Evolutionary conservation across 768 basidiomycete genomes (phyloP).

Genomic region (Lactarius tabidus): DNA sequence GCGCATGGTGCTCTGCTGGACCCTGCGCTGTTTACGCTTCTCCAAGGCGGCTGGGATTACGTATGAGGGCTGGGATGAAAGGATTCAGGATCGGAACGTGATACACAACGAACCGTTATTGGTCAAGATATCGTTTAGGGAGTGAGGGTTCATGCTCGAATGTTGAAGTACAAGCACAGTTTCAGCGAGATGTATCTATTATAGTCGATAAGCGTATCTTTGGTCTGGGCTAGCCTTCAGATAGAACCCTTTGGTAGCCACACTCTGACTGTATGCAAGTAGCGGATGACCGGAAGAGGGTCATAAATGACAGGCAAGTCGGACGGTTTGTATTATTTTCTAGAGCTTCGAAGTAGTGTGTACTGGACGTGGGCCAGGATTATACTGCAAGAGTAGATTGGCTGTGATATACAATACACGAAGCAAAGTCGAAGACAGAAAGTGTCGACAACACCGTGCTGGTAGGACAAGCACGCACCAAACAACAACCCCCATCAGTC

Average conservation of each 20-base stretch:
- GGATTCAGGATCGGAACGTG: background rate
- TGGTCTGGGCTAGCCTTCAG: background rate
- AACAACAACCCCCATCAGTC: conserved; percentile 39
- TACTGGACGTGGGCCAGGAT: background rate
- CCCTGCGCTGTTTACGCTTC: background rate
- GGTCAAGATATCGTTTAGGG: background rate
- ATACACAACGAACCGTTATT: background rate
- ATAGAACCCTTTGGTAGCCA: too few relatives aligned
- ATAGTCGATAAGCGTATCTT: background rate
- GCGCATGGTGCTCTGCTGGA: background rate
- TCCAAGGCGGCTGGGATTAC: background rate
- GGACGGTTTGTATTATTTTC: background rate
- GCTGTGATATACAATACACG: background rate
- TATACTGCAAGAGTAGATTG: background rate
- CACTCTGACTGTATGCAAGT: too few relatives aligned
- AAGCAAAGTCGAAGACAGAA: background rate
- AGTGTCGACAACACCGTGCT: background rate
- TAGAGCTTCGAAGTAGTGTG: background rate
- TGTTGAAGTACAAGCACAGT: background rate
- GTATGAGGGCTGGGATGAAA: background rate
- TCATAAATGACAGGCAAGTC: background rate
- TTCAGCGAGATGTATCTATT: background rate
- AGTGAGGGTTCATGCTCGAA: background rate
- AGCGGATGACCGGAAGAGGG: too few relatives aligned
- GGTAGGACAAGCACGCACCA: background rate